phyloP scores from a whole-genome alignment of 345 rosid species.

The Eucalyptus victrix region DNA sequence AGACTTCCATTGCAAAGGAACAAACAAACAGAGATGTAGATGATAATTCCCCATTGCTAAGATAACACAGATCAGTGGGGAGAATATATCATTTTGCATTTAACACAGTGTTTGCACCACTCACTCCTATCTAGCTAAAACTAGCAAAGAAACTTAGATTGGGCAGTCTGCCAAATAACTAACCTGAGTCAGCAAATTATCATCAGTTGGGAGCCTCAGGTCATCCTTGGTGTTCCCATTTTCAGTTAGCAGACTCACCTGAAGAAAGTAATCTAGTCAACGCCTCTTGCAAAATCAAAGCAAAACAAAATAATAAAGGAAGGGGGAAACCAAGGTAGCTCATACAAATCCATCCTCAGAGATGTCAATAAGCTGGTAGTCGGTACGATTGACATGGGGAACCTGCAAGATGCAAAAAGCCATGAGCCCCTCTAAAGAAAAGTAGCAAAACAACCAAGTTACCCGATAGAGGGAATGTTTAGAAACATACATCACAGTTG shows the following conservation, averaged over 20 bases:
- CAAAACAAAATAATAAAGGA: background rate
- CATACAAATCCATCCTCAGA: slow-evolving; percentile 48
- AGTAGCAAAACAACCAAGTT: background rate
- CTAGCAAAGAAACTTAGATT: background rate
- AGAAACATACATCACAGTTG: slow-evolving; percentile 5
- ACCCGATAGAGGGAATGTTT: background rate
- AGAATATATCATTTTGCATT: background rate
- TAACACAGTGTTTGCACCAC: background rate
- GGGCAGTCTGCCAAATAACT: background rate
- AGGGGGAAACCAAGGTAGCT: background rate
- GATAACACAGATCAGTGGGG: background rate
- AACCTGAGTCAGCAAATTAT: slow-evolving; percentile 26
- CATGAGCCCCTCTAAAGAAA: background rate
- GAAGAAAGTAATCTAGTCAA: background rate
- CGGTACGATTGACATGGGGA: slow-evolving; percentile 28
- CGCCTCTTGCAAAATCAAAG: background rate
- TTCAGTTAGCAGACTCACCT: slow-evolving; percentile 43
- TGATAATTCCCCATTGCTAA: background rate
- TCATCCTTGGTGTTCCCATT: slow-evolving; percentile 39
- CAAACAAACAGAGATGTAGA: background rate
- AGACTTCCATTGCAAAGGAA: background rate
- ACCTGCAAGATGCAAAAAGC: slow-evolving; percentile 3
- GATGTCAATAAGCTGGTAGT: slow-evolving; percentile 36
- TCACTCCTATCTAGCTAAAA: background rate
- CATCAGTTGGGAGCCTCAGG: slow-evolving; percentile 39